These are phyloP conservation scores for Solanum chmielewskii DNA, from an alignment of 257 asterid species.

Conservation along the genomic window DNA sequence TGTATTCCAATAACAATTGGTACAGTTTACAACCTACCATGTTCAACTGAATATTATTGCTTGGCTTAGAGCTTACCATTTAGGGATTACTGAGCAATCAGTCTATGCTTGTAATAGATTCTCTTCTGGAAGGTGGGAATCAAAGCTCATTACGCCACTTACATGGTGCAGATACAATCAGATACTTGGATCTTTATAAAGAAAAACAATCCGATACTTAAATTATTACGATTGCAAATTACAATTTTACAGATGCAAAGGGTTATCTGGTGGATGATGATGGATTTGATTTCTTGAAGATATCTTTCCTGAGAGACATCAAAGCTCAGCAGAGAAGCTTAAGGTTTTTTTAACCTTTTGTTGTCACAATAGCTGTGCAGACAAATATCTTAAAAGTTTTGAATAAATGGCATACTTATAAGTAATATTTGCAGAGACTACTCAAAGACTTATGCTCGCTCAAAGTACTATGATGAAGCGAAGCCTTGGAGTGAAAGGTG, in stretches of 20 bases:
- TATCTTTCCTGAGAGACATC: constrained; percentile 70
- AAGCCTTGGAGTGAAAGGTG: constrained; percentile 97
- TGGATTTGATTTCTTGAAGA: constrained; percentile 91
- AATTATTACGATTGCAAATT: neutral
- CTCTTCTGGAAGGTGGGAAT: neutral
- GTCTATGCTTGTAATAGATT: neutral
- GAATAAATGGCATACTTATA: constrained; percentile 13
- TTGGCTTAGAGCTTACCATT: neutral
- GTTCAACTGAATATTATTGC: neutral
- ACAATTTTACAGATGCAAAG: constrained; percentile 57
- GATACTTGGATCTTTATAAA: neutral
- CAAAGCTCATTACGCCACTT: neutral
- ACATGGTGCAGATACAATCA: neutral
- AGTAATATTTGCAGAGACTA: constrained; percentile 63
- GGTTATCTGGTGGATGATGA: constrained; percentile 98
- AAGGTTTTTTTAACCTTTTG: constrained; percentile 33
- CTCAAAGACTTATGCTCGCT: constrained; percentile 92
- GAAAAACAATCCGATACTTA: neutral
- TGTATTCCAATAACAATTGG: neutral
- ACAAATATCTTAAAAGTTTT: neutral
- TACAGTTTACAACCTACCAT: neutral
- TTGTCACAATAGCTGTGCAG: neutral
- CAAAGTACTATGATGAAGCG: constrained; percentile 82
- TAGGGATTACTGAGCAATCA: neutral
- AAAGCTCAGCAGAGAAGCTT: constrained; percentile 89